A percentile compares a stretch with the other conserved stretches of the same genome.
phyloP scores from a whole-genome alignment of 1,139 yeast species.

The Suhomyces chickasaworum region DNA sequence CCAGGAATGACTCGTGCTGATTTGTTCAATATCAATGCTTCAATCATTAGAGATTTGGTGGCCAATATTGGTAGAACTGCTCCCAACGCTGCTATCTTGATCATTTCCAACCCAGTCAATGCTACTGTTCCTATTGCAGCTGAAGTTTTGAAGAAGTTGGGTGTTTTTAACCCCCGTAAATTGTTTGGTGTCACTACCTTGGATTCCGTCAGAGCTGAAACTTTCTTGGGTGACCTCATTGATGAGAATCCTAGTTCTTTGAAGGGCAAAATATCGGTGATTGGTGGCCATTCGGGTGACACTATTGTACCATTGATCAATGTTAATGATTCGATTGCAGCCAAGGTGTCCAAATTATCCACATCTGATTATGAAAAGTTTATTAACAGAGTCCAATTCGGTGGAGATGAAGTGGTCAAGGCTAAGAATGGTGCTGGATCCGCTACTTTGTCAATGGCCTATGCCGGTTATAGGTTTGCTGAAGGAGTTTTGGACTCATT shows the following conservation, averaged over 20 bases:
- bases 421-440: conserved; percentile 79
- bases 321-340: conserved; percentile 28
- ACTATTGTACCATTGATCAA: conserved; percentile 65
- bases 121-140: conserved; percentile 77
- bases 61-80: conserved; percentile 57
- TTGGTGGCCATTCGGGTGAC: conserved; percentile 80
- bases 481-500: conserved; percentile 50
- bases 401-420: conserved; percentile 79
- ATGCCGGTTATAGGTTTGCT: conserved; percentile 71
- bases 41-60: conserved; percentile 62
- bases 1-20: conserved; percentile 84
- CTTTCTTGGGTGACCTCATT: conserved; percentile 54
- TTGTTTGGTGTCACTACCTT: conserved; percentile 75
- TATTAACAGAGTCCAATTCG: conserved; percentile 67
- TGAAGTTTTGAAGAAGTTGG: conserved; percentile 61
- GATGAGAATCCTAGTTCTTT: conserved; percentile 39
- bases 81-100: conserved; percentile 64
- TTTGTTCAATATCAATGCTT: conserved; percentile 72
- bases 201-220: conserved; percentile 70
- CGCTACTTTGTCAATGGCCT: conserved; percentile 78
- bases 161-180: conserved; percentile 63
- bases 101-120: conserved; percentile 76
- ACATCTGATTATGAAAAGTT: conserved; percentile 44
- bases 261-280: conserved; percentile 56
- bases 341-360: conserved; percentile 33